Evolutionary conservation across 148 eudicot species (phyloP).

Genomic region (Arctostaphylos glauca): DNA sequence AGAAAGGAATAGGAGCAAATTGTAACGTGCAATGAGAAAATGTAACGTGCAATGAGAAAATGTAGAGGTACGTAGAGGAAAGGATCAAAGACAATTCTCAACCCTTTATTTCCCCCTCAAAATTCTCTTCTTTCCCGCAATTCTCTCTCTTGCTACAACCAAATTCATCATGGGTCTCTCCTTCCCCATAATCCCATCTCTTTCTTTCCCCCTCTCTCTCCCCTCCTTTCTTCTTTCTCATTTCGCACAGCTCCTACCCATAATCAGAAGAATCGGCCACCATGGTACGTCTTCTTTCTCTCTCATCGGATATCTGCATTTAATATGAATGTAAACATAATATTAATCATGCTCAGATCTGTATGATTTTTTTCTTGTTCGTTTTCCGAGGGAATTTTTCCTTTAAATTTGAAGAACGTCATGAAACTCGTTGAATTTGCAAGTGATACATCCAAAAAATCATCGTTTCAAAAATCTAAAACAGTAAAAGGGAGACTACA

Average conservation of each 20-base stretch:
- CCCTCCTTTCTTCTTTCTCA: conserved; percentile 2
- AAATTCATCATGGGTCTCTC: conserved; percentile 37
- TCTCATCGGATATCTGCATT: no score
- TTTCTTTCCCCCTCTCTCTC: not conserved
- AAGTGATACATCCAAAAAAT: not conserved
- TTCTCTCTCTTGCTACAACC: conserved; percentile 37
- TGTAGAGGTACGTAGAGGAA: conserved; percentile 21
- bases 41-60: not conserved
- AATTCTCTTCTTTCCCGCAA: conserved; percentile 32
- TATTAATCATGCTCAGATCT: not conserved
- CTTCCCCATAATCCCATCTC: conserved; percentile 2
- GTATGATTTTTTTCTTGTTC: not conserved
- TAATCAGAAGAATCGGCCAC: conserved; percentile 7
- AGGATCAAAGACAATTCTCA: conserved; percentile 25
- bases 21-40: not conserved
- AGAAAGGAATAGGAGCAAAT: no score
- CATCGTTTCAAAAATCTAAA: not conserved
- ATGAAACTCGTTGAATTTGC: not conserved
- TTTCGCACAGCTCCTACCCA: conserved; percentile 1
- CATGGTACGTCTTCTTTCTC: conserved; percentile 22
- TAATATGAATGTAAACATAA: not conserved
- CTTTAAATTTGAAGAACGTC: no score
- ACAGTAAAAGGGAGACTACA: not conserved
- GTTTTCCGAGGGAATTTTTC: no score
- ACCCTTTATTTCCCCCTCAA: conserved; percentile 7